These are phyloP conservation scores for Penicillium crustosum DNA, from an alignment of 2,329 filamentous ascomycete genomes.

Conservation along the genomic window DNA sequence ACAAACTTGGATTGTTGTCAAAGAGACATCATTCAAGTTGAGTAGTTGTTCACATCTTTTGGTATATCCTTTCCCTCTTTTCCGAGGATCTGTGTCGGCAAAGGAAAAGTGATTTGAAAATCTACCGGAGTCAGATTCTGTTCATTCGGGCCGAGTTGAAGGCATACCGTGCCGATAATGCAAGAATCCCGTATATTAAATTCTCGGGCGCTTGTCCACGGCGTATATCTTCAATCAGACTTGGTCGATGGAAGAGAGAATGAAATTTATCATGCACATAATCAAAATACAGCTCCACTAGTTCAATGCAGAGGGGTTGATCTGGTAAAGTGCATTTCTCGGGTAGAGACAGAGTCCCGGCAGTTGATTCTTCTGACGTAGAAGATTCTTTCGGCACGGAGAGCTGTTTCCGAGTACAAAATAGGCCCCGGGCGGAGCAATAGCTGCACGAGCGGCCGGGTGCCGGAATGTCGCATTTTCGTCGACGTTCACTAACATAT, in stretches of 20 bases:
- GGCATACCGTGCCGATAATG: conserved; percentile 19
- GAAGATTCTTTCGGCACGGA: background rate
- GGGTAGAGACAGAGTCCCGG: background rate
- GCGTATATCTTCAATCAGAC: conserved; percentile 13
- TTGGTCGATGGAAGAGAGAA: conserved; percentile 19
- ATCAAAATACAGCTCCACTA: conserved; percentile 20
- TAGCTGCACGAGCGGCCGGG: conserved; percentile 13
- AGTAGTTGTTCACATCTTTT: conserved; percentile 23
- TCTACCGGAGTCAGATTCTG: background rate
- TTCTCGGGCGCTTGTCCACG: conserved; percentile 10
- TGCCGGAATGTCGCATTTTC: conserved; percentile 14
- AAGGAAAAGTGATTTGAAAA: conserved; percentile 14
- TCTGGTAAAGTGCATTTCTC: background rate
- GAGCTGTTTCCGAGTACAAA: background rate
- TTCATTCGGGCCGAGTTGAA: conserved; percentile 3
- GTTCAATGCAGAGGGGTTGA: conserved; percentile 11
- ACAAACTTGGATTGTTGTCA: conserved; percentile 43
- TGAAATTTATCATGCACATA: conserved; percentile 24
- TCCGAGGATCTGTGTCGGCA: conserved; percentile 13
- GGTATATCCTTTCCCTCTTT: conserved; percentile 17
- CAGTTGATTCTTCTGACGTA: background rate
- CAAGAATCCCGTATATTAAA: conserved; percentile 20
- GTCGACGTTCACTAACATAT: conserved; percentile 12
- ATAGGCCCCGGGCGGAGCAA: conserved; percentile 8
- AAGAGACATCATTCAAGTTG: conserved; percentile 38